Conservation (phyloP, 2,329 filamentous ascomycete genomes). For the Exophiala alcalophila region DNA sequence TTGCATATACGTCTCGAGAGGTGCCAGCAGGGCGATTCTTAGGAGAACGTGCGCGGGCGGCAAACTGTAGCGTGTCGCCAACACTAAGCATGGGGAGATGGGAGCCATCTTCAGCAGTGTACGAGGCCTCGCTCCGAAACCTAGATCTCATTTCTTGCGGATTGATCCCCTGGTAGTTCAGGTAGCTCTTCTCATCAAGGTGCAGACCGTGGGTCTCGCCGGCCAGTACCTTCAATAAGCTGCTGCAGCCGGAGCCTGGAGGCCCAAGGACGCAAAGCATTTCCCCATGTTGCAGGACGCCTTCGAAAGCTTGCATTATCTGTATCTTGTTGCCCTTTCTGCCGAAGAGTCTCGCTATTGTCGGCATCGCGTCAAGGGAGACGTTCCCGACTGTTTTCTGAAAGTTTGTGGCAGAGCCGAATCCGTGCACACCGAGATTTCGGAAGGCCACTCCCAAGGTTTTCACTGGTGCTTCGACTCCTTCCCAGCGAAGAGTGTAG, state of each 20-base stretch:
- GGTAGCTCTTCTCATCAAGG: conserved; percentile 63
- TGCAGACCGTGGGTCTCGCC: conserved; percentile 77
- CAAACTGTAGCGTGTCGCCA: conserved; percentile 68
- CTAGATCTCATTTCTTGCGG: conserved; percentile 68
- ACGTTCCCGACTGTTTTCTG: conserved; percentile 44
- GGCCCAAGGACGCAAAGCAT: conserved; percentile 57
- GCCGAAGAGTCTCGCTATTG: too few relatives aligned
- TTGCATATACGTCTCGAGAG: conserved; percentile 44
- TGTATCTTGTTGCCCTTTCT: conserved; percentile 33
- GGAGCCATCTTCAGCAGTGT: conserved; percentile 79
- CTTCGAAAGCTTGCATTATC: conserved; percentile 55
- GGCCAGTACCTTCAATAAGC: conserved; percentile 75
- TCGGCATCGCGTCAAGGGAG: conserved; percentile 41
- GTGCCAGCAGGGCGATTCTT: conserved; percentile 37
- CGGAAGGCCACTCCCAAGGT: conserved; percentile 42
- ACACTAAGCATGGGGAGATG: conserved; percentile 76
- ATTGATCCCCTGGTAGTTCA: conserved; percentile 78
- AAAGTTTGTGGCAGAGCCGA: conserved; percentile 37
- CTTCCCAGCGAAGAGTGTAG: too few relatives aligned
- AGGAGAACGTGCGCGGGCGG: conserved; percentile 53
- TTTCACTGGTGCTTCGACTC: too few relatives aligned
- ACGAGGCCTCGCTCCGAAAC: conserved; percentile 82
- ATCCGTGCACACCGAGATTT: conserved; percentile 40
- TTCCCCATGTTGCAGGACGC: conserved; percentile 57
- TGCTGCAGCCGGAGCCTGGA: conserved; percentile 62